A percentile compares a stretch with the other conserved stretches of the same genome.
Conservation (phyloP, 257 asterid genomes). For the Ajuga chamaepitys region DNA sequence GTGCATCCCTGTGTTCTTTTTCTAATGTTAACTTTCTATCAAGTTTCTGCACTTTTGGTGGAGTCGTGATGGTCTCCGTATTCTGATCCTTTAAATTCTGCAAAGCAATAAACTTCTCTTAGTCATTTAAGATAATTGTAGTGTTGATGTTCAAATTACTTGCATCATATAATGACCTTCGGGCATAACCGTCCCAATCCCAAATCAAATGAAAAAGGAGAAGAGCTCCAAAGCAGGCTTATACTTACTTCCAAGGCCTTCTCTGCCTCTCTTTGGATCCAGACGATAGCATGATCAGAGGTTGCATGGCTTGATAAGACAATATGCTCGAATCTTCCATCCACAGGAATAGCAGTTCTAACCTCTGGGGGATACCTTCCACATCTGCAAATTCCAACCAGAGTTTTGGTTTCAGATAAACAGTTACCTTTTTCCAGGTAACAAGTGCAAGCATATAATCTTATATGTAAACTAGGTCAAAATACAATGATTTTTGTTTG, state of each 20-base stretch:
- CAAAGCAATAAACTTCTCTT: background rate
- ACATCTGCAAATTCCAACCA: slow-evolving; percentile 45
- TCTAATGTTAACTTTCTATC: slow-evolving; percentile 58
- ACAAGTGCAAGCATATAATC: background rate
- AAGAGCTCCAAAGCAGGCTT: background rate
- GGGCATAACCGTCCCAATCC: too few relatives aligned
- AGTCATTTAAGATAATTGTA: background rate
- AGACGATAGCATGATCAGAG: slow-evolving; percentile 86
- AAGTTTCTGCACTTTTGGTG: slow-evolving; percentile 61
- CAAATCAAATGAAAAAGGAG: background rate
- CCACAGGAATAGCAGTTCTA: slow-evolving; percentile 95
- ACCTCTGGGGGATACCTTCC: slow-evolving; percentile 96
- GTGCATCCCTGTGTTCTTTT: slow-evolving; percentile 86
- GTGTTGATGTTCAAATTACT: too few relatives aligned
- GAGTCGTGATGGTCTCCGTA: slow-evolving; percentile 35
- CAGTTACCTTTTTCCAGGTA: background rate
- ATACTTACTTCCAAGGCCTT: slow-evolving; percentile 67
- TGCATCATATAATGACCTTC: too few relatives aligned
- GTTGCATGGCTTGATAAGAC: slow-evolving; percentile 89
- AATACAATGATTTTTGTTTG: background rate
- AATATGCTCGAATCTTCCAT: slow-evolving; percentile 93
- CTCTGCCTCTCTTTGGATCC: slow-evolving; percentile 86
- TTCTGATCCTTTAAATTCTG: slow-evolving; percentile 51
- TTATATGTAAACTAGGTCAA: background rate
- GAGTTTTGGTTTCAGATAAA: slow-evolving; percentile 1